Base-by-base conservation (phyloP, 306 rosid genomes). In the Medicago lupulina region DNA sequence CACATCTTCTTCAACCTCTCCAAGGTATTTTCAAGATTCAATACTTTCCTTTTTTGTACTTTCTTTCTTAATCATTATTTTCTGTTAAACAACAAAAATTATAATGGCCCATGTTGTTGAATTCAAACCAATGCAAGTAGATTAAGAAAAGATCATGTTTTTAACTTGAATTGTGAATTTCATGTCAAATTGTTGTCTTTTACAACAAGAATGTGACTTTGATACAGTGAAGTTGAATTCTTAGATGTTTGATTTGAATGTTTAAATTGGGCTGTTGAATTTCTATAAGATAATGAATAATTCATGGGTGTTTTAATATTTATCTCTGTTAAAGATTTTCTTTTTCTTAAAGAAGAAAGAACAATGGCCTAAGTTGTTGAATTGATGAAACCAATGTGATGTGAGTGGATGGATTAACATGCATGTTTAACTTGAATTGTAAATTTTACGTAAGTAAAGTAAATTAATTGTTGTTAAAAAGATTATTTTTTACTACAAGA, bases 1-100 rank as follows among this genome's bases (percentile, higher is more conserved):
- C 41, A 28, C 31, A 28, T 28, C 31, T 28, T 28, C 31, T 28
- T 28, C 7, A 66, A 67, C 31, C 3, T 28, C 31, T 28, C 18
- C 7, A 66, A 67, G 86, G 73, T 83, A 74, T n/a, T 7, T 58
- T 25, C 21, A 13, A 17, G 16, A 40, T 55, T 34, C 63, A 21
- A 63, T 65, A 77, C n/a, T 28, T 34, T 25, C 44, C 9, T 15
- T 16, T 23, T 21, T 9, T n/a, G 31, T 4, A 8, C 15, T 41
- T 44, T 46, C 0, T 8, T 19, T 13, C 5, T 61, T 9, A 11
- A 9, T 17, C 12, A 41, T 65, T 65, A 13, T n/a, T 34, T 7
- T 34, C 7, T 34, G 38, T 34, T 34, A 6, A 34, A 34, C 38
- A 34, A 34, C 38, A 34, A 4, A 3, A 34, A 34, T 34, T 34